Conservation (phyloP, 345 rosid genomes). For the Acer saccharum region DNA sequence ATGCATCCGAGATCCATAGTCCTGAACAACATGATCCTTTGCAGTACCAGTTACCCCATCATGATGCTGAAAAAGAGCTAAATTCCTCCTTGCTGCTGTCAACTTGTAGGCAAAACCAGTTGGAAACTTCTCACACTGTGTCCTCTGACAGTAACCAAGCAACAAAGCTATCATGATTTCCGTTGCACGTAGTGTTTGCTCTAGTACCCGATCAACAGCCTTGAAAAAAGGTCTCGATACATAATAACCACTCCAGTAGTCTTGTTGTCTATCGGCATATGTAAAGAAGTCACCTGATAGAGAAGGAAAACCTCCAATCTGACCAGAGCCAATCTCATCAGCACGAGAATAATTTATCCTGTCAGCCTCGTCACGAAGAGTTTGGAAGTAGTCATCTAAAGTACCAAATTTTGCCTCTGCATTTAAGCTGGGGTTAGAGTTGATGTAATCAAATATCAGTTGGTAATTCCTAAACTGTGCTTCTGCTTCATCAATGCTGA, state of each 20-base stretch:
- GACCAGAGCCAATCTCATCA: conserved; percentile 78
- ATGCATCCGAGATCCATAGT: conserved; percentile 92
- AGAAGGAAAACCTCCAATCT: conserved; percentile 90
- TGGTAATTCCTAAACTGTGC: conserved; percentile 96
- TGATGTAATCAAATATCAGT: conserved; percentile 82
- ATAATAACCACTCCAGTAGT: conserved; percentile 99
- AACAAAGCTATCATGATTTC: conserved; percentile 89
- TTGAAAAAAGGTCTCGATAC: conserved; percentile 98
- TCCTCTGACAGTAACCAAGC: conserved; percentile 84
- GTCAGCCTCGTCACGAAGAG: conserved; percentile 83
- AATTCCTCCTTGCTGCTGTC: conserved; percentile 94
- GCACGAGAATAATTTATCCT: conserved; percentile 80
- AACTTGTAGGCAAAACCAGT: conserved; percentile 72
- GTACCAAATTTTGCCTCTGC: conserved; percentile 93
- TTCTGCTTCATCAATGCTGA: conserved; percentile 85
- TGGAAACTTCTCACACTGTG: conserved; percentile 86
- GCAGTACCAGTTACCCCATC: conserved; percentile 99
- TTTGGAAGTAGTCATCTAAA: conserved; percentile 80
- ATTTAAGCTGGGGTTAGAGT: conserved; percentile 80
- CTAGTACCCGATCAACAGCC: conserved; percentile 95
- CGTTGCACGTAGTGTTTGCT: conserved; percentile 85
- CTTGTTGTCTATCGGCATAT: conserved; percentile 88
- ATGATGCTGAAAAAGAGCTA: conserved; percentile 99
- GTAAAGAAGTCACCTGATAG: conserved; percentile 97
- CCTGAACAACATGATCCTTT: conserved; percentile 89